A percentile compares a stretch with the other conserved stretches of the same genome.
These are phyloP conservation scores for Xylaria sp. DNA, from an alignment of 2,329 filamentous ascomycete species.

Conservation along the genomic window DNA sequence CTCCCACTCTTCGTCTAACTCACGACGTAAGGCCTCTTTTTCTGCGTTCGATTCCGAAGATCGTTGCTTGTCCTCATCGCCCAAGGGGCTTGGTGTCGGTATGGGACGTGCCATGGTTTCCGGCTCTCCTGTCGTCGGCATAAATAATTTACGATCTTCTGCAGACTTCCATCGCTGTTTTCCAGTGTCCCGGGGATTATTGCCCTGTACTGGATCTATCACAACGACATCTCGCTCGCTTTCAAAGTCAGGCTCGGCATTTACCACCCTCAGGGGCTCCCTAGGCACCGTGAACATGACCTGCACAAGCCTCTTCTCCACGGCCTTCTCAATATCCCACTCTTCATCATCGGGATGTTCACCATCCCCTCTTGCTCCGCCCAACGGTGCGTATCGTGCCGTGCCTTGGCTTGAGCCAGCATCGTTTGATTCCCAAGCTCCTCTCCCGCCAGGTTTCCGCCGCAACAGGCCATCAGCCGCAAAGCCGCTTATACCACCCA, in stretches of 20 bases:
- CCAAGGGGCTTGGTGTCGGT: constrained; percentile 32
- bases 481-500: constrained; percentile 58
- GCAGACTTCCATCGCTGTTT: background rate
- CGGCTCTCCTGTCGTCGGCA: background rate
- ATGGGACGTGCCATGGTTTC: constrained; percentile 9
- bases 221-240: constrained; percentile 57
- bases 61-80: constrained; percentile 35
- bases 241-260: constrained; percentile 70
- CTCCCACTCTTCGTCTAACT: constrained; percentile 44
- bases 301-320: constrained; percentile 78
- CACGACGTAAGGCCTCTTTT: constrained; percentile 41
- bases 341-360: constrained; percentile 72
- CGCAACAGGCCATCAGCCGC: constrained; percentile 59
- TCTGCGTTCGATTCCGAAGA: constrained; percentile 15
- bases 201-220: constrained; percentile 52
- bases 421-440: constrained; percentile 62
- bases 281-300: constrained; percentile 95
- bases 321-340: constrained; percentile 76
- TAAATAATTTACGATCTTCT: background rate
- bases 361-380: constrained; percentile 51
- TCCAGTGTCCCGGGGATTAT: background rate
- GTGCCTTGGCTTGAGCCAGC: constrained; percentile 49
- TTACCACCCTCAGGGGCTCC: constrained; percentile 88
- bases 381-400: constrained; percentile 44
- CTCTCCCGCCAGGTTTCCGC: constrained; percentile 63